A percentile compares a stretch with the other conserved stretches of the same genome.
Evolutionary conservation across 2,329 filamentous ascomycete species (phyloP).

Genomic region (Microsporum audouinii): DNA sequence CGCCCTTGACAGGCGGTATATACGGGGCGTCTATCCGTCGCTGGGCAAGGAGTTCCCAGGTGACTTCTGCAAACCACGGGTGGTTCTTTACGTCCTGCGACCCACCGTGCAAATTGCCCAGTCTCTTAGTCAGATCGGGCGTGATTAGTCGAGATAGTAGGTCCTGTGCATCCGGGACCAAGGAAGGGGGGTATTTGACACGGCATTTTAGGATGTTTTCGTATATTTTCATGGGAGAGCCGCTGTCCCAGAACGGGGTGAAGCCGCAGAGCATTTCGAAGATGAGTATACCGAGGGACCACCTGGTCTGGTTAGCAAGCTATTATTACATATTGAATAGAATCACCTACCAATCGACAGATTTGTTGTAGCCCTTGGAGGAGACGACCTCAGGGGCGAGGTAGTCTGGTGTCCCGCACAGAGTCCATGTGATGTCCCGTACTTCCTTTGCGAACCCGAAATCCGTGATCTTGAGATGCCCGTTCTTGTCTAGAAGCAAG

Average conservation of each 20-base stretch:
- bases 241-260: constrained; percentile 97
- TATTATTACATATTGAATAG: neutral
- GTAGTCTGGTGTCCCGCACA: constrained; percentile 96
- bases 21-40: constrained; percentile 99
- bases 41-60: constrained; percentile 84
- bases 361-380: constrained; percentile 99
- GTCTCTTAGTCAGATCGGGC: constrained; percentile 80
- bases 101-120: constrained; percentile 88
- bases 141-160: constrained; percentile 89
- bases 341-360: constrained; percentile 77
- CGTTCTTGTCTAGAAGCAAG: constrained; percentile 78
- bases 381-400: constrained; percentile 96
- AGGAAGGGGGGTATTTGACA: constrained; percentile 93
- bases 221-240: constrained; percentile 88
- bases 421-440: constrained; percentile 96
- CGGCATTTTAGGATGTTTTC: constrained; percentile 95
- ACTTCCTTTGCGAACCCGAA: constrained; percentile 98
- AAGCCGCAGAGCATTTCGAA: constrained; percentile 99
- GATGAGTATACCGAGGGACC: constrained; percentile 95
- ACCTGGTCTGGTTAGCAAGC: constrained; percentile 47
- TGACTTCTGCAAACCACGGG: constrained; percentile 93
- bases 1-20: constrained; percentile 87
- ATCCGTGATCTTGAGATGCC: constrained; percentile 93
- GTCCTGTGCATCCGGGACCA: constrained; percentile 88
- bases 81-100: constrained; percentile 90